These are phyloP conservation scores for Withania somnifera DNA, from an alignment of 305 asterid genomes.

Conservation along the genomic window DNA sequence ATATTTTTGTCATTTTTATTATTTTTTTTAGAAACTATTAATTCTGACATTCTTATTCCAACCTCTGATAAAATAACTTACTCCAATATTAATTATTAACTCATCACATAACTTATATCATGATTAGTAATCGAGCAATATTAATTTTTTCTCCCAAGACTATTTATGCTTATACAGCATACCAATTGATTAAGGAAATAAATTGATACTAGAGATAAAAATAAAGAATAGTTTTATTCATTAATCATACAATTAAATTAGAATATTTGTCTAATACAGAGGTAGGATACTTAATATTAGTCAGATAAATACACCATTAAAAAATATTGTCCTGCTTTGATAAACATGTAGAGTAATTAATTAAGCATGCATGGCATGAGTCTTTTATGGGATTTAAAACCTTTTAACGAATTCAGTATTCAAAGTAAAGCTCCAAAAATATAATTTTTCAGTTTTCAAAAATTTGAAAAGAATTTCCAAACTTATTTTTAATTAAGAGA, in stretches of 20 bases:
- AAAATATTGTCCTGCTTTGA: too few relatives aligned
- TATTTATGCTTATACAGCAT: too few relatives aligned
- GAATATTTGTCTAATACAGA: neutral
- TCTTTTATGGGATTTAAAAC: neutral
- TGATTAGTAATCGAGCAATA: neutral
- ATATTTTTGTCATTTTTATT: neutral
- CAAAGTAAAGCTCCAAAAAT: neutral
- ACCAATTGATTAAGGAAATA: neutral
- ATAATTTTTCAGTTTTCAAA: too few relatives aligned
- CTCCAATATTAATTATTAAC: neutral
- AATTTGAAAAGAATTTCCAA: too few relatives aligned
- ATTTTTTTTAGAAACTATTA: neutral
- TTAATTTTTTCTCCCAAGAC: too few relatives aligned
- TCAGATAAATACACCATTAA: too few relatives aligned
- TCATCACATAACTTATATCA: neutral
- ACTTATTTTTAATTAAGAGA: too few relatives aligned
- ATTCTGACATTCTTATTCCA: neutral
- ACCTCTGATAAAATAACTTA: neutral
- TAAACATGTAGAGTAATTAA: too few relatives aligned
- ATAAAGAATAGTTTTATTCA: neutral
- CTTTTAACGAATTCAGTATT: neutral
- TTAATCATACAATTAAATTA: neutral
- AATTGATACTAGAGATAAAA: neutral
- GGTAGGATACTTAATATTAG: neutral
- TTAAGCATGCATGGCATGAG: too few relatives aligned